Conservation (phyloP, 2,329 filamentous ascomycete genomes). For the Ophiostoma ulmi region DNA sequence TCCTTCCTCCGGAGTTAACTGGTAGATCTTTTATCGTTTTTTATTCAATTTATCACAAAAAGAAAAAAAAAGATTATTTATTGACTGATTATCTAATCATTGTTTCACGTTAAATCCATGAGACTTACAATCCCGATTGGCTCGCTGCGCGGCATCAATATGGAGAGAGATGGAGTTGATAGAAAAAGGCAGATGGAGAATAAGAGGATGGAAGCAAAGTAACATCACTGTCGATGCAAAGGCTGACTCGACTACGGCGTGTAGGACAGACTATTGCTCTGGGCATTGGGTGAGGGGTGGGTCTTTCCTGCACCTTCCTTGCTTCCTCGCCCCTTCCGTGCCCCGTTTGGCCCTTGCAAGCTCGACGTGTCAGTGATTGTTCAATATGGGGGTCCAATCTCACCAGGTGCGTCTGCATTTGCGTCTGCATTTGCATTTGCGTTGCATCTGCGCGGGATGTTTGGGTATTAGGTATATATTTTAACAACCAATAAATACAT, state of each 20-base stretch:
- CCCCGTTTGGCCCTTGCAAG: no score
- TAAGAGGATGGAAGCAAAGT: not conserved
- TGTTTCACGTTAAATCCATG: not conserved
- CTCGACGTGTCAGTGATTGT: not conserved
- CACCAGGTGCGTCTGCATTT: not conserved
- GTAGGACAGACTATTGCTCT: not conserved
- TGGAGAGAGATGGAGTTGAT: constrained; percentile 8
- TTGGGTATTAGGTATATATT: not conserved
- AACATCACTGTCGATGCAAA: no score
- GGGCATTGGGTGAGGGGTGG: not conserved
- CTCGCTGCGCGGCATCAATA: not conserved
- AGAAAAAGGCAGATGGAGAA: not conserved
- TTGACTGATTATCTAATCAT: not conserved
- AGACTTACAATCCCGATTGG: constrained; percentile 17
- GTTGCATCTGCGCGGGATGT: constrained; percentile 3
- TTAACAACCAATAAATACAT: not conserved
- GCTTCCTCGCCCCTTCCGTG: not conserved
- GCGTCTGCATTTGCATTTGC: not conserved
- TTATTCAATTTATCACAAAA: not conserved
- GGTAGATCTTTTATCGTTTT: not conserved
- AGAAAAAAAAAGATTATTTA: not conserved
- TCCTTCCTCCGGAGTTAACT: not conserved
- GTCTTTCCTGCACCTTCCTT: not conserved
- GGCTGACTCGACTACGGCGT: not conserved
- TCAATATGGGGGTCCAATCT: not conserved